A percentile compares a stretch with the other conserved stretches of the same genome.
Conservation (phyloP, 2,329 filamentous ascomycete species). For the Fusarium sp. region DNA sequence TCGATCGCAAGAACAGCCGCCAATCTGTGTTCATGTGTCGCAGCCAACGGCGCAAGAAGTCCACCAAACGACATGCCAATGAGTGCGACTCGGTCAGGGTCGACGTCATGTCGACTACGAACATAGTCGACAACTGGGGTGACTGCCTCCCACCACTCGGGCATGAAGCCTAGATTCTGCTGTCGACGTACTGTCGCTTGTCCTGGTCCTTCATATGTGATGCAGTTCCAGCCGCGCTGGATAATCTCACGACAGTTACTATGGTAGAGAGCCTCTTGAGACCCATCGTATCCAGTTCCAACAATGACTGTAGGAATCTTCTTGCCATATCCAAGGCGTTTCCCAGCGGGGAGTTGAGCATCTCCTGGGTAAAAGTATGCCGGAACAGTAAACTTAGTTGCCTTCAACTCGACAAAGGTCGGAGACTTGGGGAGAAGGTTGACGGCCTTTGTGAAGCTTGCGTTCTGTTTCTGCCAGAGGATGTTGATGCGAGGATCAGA, state of each 20-base stretch:
- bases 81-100: slow-evolving; percentile 47
- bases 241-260: slow-evolving; percentile 46
- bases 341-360: not conserved
- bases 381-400: slow-evolving; percentile 46
- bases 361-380: slow-evolving; percentile 46
- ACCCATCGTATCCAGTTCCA: slow-evolving; percentile 54
- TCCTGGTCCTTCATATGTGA: slow-evolving; percentile 58
- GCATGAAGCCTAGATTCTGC: slow-evolving; percentile 54
- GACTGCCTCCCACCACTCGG: slow-evolving; percentile 53
- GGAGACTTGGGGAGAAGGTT: slow-evolving; percentile 48
- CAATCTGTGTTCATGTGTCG: slow-evolving; percentile 54
- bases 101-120: slow-evolving; percentile 41
- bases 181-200: slow-evolving; percentile 52
- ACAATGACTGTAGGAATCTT: slow-evolving; percentile 51
- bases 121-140: slow-evolving; percentile 53
- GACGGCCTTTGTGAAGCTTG: slow-evolving; percentile 51
- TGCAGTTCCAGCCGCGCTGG: slow-evolving; percentile 53
- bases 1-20: slow-evolving; percentile 41
- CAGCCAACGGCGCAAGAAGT: slow-evolving; percentile 51
- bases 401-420: slow-evolving; percentile 45
- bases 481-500: slow-evolving; percentile 51
- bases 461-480: slow-evolving; percentile 49
- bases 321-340: slow-evolving; percentile 13
- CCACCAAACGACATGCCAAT: slow-evolving; percentile 55
- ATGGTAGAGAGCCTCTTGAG: slow-evolving; percentile 56